Evolutionary conservation across 192 early-diverging fungal genomes (phyloP).

Genomic region (Phlyctochytrium planicorne): DNA sequence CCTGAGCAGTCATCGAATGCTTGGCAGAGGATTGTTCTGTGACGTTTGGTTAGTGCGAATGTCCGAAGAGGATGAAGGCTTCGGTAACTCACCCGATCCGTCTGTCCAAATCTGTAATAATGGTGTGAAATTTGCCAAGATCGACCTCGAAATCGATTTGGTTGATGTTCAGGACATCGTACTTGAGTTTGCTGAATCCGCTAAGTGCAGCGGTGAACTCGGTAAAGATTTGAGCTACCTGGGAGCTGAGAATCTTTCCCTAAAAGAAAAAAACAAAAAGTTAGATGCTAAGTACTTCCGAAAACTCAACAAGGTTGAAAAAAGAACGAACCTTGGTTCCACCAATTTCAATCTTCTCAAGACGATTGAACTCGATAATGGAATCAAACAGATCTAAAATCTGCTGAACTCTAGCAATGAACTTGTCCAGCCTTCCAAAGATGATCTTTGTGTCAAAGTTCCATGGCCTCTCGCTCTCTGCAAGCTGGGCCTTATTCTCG

Average conservation of each 20-base stretch:
- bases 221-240: conserved; percentile 60
- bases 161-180: conserved; percentile 57
- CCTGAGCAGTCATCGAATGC: conserved; percentile 65
- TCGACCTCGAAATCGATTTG: conserved; percentile 53
- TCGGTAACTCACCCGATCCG: conserved; percentile 45
- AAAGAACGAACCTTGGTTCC: conserved; percentile 55
- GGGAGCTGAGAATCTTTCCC: conserved; percentile 66
- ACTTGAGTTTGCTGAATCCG: conserved; percentile 56
- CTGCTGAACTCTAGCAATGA: conserved; percentile 51
- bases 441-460: conserved; percentile 63
- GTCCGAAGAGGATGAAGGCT: neutral
- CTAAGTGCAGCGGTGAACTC: conserved; percentile 55
- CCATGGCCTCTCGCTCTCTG: conserved; percentile 51
- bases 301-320: conserved; percentile 12
- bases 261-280: conserved; percentile 23
- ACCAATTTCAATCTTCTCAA: conserved; percentile 70
- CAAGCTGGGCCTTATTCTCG: conserved; percentile 45
- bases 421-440: conserved; percentile 55
- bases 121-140: conserved; percentile 50
- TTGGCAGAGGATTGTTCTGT: conserved; percentile 58
- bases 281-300: too few species aligned
- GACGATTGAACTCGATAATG: conserved; percentile 68
- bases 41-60: neutral
- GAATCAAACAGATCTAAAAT: conserved; percentile 63
- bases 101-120: conserved; percentile 60